Evolutionary conservation across 805 yeast genomes (phyloP).

Genomic region (Saccharomycopsis oosterbeekiorum): DNA sequence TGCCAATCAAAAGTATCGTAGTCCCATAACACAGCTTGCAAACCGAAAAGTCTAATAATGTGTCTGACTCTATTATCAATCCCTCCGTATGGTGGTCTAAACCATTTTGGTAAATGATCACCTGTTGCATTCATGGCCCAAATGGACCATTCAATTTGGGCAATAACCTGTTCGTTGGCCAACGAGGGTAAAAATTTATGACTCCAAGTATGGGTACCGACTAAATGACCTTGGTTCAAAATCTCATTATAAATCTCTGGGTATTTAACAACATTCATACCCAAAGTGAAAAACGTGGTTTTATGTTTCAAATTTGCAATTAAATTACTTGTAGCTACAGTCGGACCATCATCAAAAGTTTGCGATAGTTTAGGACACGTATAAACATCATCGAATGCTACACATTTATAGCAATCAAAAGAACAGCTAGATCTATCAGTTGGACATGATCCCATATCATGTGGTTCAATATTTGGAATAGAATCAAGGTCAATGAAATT

Average conservation of each 20-base stretch:
- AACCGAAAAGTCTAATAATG: slow-evolving; percentile 73
- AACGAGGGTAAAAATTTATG: slow-evolving; percentile 76
- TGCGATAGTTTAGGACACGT: slow-evolving; percentile 72
- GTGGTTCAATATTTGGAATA: slow-evolving; percentile 33
- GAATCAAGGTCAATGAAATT: slow-evolving; percentile 51
- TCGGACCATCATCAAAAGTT: slow-evolving; percentile 94
- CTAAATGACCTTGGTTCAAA: slow-evolving; percentile 55
- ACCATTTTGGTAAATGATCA: slow-evolving; percentile 80
- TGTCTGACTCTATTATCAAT: slow-evolving; percentile 77
- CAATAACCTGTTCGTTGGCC: slow-evolving; percentile 70
- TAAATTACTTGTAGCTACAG: slow-evolving; percentile 55
- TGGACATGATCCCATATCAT: slow-evolving; percentile 53
- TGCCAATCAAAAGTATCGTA: slow-evolving; percentile 90
- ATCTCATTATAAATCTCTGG: slow-evolving; percentile 64
- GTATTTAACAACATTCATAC: slow-evolving; percentile 64
- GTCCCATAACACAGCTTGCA: slow-evolving; percentile 87
- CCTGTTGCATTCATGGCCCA: slow-evolving; percentile 98
- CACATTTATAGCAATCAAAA: slow-evolving; percentile 78
- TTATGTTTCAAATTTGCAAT: slow-evolving; percentile 42
- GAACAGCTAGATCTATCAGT: slow-evolving; percentile 51
- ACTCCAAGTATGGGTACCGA: slow-evolving; percentile 90
- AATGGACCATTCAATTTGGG: slow-evolving; percentile 88
- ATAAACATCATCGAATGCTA: slow-evolving; percentile 62
- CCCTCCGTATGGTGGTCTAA: slow-evolving; percentile 96
- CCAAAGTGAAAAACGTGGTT: slow-evolving; percentile 79